Percentiles rank a stretch among this genome's conserved stretches.
Conservation (phyloP, 2,329 filamentous ascomycete genomes). For the Aureobasidium sp. region DNA sequence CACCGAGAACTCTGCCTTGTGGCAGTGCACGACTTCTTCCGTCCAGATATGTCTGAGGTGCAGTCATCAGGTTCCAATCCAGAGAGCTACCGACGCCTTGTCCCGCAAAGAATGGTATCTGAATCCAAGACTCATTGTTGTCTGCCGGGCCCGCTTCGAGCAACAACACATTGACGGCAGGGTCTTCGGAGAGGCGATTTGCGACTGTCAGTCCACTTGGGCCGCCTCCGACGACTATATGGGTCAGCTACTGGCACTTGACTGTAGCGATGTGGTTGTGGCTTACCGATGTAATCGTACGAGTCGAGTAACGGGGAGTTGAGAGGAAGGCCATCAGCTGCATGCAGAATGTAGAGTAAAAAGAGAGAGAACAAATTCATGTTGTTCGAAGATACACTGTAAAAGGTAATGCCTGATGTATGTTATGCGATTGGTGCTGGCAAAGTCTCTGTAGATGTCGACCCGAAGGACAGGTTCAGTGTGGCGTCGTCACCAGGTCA, state of each 20-base stretch:
- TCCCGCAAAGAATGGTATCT: slow-evolving; percentile 26
- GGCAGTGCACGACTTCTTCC: slow-evolving; percentile 21
- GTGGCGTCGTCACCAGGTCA: not conserved
- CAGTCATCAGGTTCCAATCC: slow-evolving; percentile 26
- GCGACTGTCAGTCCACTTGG: slow-evolving; percentile 27
- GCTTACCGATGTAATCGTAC: slow-evolving; percentile 27
- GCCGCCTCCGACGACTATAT: slow-evolving; percentile 26
- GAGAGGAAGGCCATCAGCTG: slow-evolving; percentile 21
- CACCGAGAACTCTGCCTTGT: slow-evolving; percentile 29
- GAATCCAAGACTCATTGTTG: slow-evolving; percentile 19
- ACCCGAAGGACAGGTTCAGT: not conserved
- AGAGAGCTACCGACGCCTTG: slow-evolving; percentile 23
- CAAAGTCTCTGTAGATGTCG: not conserved
- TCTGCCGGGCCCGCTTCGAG: slow-evolving; percentile 28
- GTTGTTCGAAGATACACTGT: slow-evolving; percentile 5
- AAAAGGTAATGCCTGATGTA: not conserved
- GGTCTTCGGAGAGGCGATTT: slow-evolving; percentile 27
- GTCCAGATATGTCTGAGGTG: slow-evolving; percentile 24
- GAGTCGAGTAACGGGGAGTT: slow-evolving; percentile 24
- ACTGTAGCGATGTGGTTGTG: too few relatives aligned
- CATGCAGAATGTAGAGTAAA: not conserved
- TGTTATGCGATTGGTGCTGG: not conserved
- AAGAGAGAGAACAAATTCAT: slow-evolving; percentile 2
- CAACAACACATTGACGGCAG: slow-evolving; percentile 25
- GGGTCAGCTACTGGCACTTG: not conserved